Evolutionary conservation across 225 moss, liverwort and hornwort species (phyloP).

Genomic region (Physcomitrium patens): DNA sequence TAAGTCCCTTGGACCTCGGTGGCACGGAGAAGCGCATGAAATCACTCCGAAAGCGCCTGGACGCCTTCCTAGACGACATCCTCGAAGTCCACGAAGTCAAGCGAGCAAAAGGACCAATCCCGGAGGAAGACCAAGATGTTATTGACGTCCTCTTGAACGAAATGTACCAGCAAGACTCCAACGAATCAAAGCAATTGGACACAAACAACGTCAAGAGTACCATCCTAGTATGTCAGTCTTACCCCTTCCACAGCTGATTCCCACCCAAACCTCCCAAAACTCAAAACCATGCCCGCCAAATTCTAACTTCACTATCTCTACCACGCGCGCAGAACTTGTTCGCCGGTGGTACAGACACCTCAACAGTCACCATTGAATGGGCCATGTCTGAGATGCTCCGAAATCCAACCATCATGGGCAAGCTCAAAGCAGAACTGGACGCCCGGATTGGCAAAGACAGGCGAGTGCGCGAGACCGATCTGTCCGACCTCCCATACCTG

Average conservation of each 20-base stretch:
- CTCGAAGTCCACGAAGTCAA: slow-evolving; percentile 35
- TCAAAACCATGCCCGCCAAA: neutral
- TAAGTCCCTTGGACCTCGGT: slow-evolving; percentile 33
- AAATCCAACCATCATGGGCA: slow-evolving; percentile 32
- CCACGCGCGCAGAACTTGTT: slow-evolving; percentile 38
- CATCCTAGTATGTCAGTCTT: slow-evolving; percentile 22
- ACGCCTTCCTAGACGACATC: slow-evolving; percentile 35
- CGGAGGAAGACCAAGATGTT: slow-evolving; percentile 38
- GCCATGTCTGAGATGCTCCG: slow-evolving; percentile 38
- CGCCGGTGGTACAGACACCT: slow-evolving; percentile 37
- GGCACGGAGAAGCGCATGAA: slow-evolving; percentile 45
- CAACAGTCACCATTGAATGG: slow-evolving; percentile 47
- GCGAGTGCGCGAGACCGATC: slow-evolving; percentile 28
- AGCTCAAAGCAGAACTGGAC: slow-evolving; percentile 36
- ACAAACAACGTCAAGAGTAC: slow-evolving; percentile 44
- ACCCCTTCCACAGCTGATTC: neutral
- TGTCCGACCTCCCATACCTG: slow-evolving; percentile 32
- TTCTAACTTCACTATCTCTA: neutral
- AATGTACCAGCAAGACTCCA: slow-evolving; percentile 34
- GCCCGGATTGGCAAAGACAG: slow-evolving; percentile 22
- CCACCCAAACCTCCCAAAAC: neutral
- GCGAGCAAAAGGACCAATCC: slow-evolving; percentile 18
- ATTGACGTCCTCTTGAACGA: slow-evolving; percentile 38
- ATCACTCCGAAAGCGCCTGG: slow-evolving; percentile 23
- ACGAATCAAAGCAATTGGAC: slow-evolving; percentile 25